Evolutionary conservation across 352 stramenopile genomes (phyloP).

Genomic region (Thalassiosira livingstoniorum): DNA sequence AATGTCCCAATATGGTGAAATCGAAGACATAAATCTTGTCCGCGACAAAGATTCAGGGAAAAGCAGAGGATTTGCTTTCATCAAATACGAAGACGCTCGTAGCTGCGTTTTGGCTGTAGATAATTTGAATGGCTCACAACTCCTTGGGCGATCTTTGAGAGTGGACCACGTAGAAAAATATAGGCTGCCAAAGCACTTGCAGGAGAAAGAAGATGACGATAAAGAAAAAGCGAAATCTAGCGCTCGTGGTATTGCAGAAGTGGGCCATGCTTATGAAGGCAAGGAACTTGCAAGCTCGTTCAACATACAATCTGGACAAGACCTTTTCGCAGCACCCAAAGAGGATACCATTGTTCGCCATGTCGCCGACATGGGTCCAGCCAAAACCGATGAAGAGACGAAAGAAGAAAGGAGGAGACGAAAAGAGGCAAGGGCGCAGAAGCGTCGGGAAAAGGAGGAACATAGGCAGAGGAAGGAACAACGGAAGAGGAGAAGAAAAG

Average conservation of each 20-base stretch:
- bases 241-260: slow-evolving; percentile 24
- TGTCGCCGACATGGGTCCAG: slow-evolving; percentile 4
- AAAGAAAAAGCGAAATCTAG: slow-evolving; percentile 7
- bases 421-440: slow-evolving; percentile 61
- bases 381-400: slow-evolving; percentile 28
- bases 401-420: slow-evolving; percentile 50
- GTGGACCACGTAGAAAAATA: slow-evolving; percentile 99
- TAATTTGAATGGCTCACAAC: slow-evolving; percentile 92
- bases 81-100: slow-evolving; percentile 97
- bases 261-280: slow-evolving; percentile 81
- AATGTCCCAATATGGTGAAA: slow-evolving; percentile 89
- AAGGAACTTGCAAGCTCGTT: slow-evolving; percentile 78
- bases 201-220: slow-evolving; percentile 69
- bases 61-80: slow-evolving; percentile 94
- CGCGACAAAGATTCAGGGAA: slow-evolving; percentile 96
- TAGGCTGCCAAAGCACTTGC: slow-evolving; percentile 89
- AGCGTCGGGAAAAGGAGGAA: slow-evolving; percentile 64
- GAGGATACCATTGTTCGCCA: slow-evolving; percentile 20
- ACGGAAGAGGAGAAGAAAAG: slow-evolving; percentile 35
- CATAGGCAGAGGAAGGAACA: slow-evolving; percentile 52
- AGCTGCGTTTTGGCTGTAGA: slow-evolving; percentile 97
- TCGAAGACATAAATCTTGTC: slow-evolving; percentile 97
- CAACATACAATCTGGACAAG: slow-evolving; percentile 77
- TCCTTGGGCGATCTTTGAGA: slow-evolving; percentile 91
- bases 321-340: slow-evolving; percentile 80